Conservation (phyloP, 2,329 filamentous ascomycete genomes). For the Neocucurbitaria cava region DNA sequence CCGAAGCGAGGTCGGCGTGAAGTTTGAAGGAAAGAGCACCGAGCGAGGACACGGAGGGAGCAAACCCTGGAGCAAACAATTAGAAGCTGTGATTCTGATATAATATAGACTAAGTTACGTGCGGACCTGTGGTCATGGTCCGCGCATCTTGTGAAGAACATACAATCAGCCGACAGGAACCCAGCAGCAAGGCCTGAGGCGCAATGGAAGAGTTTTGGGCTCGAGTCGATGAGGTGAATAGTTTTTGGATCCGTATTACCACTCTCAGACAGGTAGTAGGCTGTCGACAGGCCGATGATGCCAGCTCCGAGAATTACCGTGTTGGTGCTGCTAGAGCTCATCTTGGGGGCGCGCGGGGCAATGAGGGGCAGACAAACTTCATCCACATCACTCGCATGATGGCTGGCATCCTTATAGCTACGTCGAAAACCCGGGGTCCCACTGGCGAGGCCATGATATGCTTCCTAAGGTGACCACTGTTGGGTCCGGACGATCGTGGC, state of each 20-base stretch:
- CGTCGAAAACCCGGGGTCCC: background rate
- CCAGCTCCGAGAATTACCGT: slow-evolving; percentile 52
- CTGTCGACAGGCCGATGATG: slow-evolving; percentile 55
- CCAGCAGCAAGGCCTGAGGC: slow-evolving; percentile 78
- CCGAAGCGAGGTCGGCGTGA: slow-evolving; percentile 68
- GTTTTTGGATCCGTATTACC: slow-evolving; percentile 48
- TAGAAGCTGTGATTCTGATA: background rate
- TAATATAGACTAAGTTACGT: background rate
- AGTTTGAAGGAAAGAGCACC: slow-evolving; percentile 73
- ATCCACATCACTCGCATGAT: background rate
- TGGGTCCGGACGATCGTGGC: background rate
- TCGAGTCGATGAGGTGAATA: slow-evolving; percentile 66
- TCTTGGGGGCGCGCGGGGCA: background rate
- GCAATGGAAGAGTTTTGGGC: slow-evolving; percentile 69
- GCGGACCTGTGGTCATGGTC: background rate
- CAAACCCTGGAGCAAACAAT: slow-evolving; percentile 58
- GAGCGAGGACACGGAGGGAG: slow-evolving; percentile 62
- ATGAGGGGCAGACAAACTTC: background rate
- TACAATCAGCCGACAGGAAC: slow-evolving; percentile 75
- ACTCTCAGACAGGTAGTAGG: slow-evolving; percentile 68
- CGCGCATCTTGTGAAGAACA: slow-evolving; percentile 7
- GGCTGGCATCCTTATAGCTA: slow-evolving; percentile 4
- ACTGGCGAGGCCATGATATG: background rate
- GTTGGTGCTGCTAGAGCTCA: slow-evolving; percentile 14
- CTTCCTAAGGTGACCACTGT: background rate